A percentile compares a stretch with the other conserved stretches of the same genome.
Conservation (phyloP, 73 alveolate genomes). For the Blepharisma stoltei region DNA sequence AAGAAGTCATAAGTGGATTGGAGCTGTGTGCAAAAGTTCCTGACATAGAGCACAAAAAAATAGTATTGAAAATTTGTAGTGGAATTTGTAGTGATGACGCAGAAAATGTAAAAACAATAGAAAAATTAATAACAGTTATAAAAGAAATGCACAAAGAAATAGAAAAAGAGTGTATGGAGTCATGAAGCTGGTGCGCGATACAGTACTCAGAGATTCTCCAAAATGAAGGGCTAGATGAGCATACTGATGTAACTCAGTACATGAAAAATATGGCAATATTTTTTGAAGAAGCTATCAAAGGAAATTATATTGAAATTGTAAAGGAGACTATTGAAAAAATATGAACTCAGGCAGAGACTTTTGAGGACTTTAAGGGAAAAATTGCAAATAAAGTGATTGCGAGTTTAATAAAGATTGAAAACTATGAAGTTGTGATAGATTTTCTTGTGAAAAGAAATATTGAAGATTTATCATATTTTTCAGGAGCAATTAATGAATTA, state of each 20-base stretch:
- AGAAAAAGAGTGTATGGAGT: not conserved
- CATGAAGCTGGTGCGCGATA: not conserved
- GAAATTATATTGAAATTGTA: not conserved
- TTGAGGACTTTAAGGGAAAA: not conserved
- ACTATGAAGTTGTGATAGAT: conserved; percentile 14
- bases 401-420: not conserved
- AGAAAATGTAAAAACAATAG: not conserved
- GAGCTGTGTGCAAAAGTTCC: conserved; percentile 11
- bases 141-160: not conserved
- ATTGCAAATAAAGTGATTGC: not conserved
- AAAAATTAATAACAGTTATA: not conserved
- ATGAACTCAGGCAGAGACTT: not conserved
- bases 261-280: not conserved
- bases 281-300: not conserved
- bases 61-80: not conserved
- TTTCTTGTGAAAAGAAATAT: not conserved
- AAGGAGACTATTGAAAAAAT: not conserved
- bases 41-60: not conserved
- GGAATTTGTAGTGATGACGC: not conserved
- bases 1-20: not conserved
- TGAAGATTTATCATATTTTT: not conserved
- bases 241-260: not conserved
- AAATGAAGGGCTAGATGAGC: not conserved
- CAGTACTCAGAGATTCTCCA: not conserved
- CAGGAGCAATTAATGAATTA: not conserved